Conservation (phyloP, 352 stramenopile species). For the Phytopythium oedochilum region DNA sequence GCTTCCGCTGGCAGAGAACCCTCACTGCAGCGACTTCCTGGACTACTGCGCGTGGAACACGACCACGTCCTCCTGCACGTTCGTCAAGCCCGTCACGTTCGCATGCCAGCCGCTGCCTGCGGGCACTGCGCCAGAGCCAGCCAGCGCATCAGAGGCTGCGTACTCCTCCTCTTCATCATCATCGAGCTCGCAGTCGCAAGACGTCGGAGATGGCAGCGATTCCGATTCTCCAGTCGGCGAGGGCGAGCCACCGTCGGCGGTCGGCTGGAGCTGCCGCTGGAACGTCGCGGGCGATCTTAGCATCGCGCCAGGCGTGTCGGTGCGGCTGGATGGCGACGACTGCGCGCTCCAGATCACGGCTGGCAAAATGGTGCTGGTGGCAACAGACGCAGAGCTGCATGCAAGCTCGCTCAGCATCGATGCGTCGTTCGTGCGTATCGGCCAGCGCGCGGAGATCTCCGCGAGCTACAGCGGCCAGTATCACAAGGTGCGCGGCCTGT, state of each 20-base stretch:
- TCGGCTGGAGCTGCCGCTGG: slow-evolving; percentile 47
- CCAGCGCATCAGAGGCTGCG: not conserved
- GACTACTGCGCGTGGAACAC: slow-evolving; percentile 37
- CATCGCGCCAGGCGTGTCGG: slow-evolving; percentile 26
- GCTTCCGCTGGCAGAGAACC: not conserved
- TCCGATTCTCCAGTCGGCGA: not conserved
- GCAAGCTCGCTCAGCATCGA: slow-evolving; percentile 48
- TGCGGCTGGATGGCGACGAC: slow-evolving; percentile 43
- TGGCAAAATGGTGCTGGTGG: slow-evolving; percentile 50
- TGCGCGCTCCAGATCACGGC: slow-evolving; percentile 48
- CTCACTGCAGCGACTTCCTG: slow-evolving; percentile 44
- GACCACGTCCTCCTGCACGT: slow-evolving; percentile 50
- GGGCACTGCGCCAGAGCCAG: not conserved
- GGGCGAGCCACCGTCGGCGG: slow-evolving; percentile 5
- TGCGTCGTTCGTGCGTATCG: slow-evolving; percentile 59
- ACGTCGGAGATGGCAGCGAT: not conserved
- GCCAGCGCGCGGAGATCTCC: slow-evolving; percentile 24
- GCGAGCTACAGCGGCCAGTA: slow-evolving; percentile 32
- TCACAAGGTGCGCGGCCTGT: slow-evolving; percentile 19
- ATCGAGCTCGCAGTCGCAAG: not conserved
- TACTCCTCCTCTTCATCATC: slow-evolving; percentile 7
- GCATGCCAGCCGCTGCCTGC: slow-evolving; percentile 21
- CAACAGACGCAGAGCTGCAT: slow-evolving; percentile 21
- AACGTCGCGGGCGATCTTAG: slow-evolving; percentile 52
- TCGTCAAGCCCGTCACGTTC: slow-evolving; percentile 37